Evolutionary conservation across 2,329 filamentous ascomycete genomes (phyloP).

Genomic region (Coniochaeta sp.): DNA sequence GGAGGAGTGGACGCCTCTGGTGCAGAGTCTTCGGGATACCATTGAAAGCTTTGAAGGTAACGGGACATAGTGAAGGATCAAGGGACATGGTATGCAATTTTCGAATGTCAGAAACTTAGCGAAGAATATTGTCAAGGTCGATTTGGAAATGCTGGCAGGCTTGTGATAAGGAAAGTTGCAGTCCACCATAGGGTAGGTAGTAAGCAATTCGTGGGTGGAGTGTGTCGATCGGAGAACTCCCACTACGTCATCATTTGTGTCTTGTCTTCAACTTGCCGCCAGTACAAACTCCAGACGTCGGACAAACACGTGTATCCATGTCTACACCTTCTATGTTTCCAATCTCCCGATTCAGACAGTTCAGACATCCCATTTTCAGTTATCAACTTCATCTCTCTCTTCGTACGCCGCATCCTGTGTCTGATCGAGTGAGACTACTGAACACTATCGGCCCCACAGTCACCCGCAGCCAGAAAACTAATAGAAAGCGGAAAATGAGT

Average conservation of each 20-base stretch:
- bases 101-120: too few species aligned
- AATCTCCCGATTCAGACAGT: not conserved
- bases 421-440: not conserved
- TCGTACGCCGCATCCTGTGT: too few species aligned
- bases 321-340: too few species aligned
- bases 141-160: too few species aligned
- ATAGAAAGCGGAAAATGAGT: constrained; percentile 22
- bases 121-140: too few species aligned
- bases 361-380: not conserved
- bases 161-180: too few species aligned
- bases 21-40: constrained; percentile 20
- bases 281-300: not conserved
- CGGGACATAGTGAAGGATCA: not conserved
- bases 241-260: not conserved
- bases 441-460: too few species aligned
- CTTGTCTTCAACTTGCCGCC: not conserved
- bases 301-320: too few species aligned
- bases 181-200: not conserved
- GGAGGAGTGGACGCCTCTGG: constrained; percentile 19
- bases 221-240: not conserved
- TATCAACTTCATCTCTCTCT: too few species aligned
- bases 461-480: not conserved
- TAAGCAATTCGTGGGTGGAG: not conserved
- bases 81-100: too few species aligned
- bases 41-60: constrained; percentile 11